phyloP scores from a whole-genome alignment of 805 yeast genomes.

The Saccharomycopsis synnaedendra region DNA sequence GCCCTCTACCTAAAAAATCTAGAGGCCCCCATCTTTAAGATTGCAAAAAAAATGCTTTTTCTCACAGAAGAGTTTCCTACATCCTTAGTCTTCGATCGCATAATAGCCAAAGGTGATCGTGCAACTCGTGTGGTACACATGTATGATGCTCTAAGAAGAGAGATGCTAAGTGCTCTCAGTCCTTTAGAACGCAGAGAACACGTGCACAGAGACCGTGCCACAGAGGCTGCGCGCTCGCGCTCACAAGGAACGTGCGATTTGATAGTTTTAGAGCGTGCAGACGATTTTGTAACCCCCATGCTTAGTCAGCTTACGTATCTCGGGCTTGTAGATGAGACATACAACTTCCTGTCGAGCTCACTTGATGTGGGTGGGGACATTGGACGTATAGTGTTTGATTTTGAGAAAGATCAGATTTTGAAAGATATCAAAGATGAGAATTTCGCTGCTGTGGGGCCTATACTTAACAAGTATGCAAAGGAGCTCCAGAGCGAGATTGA shows the following conservation, averaged over 20 bases:
- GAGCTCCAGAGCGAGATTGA: slow-evolving; percentile 60
- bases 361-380: slow-evolving; percentile 19
- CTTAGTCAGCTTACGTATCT: slow-evolving; percentile 70
- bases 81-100: slow-evolving; percentile 38
- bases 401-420: slow-evolving; percentile 35
- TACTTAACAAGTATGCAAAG: slow-evolving; percentile 60
- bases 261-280: slow-evolving; percentile 65
- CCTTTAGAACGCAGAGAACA: slow-evolving; percentile 24
- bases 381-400: slow-evolving; percentile 6
- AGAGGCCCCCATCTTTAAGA: slow-evolving; percentile 31
- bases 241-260: slow-evolving; percentile 41
- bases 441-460: slow-evolving; percentile 70
- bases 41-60: slow-evolving; percentile 39
- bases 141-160: slow-evolving; percentile 23
- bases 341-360: slow-evolving; percentile 36
- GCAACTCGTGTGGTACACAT: slow-evolving; percentile 38
- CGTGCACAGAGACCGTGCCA: slow-evolving; percentile 23
- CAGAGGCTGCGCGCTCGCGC: slow-evolving; percentile 24
- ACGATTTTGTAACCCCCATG: slow-evolving; percentile 63
- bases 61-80: slow-evolving; percentile 30
- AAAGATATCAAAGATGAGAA: slow-evolving; percentile 49
- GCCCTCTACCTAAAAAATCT: slow-evolving; percentile 34
- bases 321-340: slow-evolving; percentile 71
- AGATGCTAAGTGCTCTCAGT: slow-evolving; percentile 23
- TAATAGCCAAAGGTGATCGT: slow-evolving; percentile 48